Base-by-base conservation (phyloP, 1,284 basidiomycete species). In the Mycosarcoma mackinlayi region DNA sequence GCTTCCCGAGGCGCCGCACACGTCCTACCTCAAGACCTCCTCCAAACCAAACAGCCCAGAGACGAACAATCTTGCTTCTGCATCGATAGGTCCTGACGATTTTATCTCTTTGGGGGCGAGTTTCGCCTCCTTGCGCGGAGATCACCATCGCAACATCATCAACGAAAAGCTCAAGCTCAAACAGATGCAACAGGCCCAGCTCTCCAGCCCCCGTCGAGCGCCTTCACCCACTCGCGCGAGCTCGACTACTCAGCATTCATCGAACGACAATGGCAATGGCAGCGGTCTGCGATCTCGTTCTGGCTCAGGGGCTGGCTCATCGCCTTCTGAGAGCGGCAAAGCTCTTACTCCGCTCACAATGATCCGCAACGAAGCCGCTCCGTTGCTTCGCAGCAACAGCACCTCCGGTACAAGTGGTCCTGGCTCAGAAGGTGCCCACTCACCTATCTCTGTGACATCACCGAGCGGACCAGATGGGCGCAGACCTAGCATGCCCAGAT, bases 1-100 rank as follows among this genome's bases (percentile, higher is more conserved):
- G n/a, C 70, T 82, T 1, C 81, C 81, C 2, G 79, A 79, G 18
- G 66, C 64, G 2, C 76, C 71, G 18, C 67, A 73, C 51, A 67
- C 77, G 5, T 66, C 67, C 10, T 71, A 75, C 33, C 57, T 66
- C 50, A 56, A 51, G 30, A 35, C 39, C n/a, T 41, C 27, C 38
- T 62, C 52, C 47, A 72, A 50, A 58, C 65, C 34, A 33, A 62
- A 38, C 39, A 70, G 57, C 27, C 65, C 62, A n/a, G 27, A 65
- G 34, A 16, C 28, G 10, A 27, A 55, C 5, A 52, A 54, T 11
- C 50, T 66, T n/a, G 23, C 34, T 3, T 56, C 57, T 13, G 51
- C 63, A 1, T 13, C 52, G n/a, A 46, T 72, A 24, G 64, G 69
- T 10, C 55, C 63, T 10, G 55, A 66, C 8, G 63, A 67, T 24